phyloP scores from a whole-genome alignment of 805 yeast genomes.

The Saccharomycopsis malanga region DNA sequence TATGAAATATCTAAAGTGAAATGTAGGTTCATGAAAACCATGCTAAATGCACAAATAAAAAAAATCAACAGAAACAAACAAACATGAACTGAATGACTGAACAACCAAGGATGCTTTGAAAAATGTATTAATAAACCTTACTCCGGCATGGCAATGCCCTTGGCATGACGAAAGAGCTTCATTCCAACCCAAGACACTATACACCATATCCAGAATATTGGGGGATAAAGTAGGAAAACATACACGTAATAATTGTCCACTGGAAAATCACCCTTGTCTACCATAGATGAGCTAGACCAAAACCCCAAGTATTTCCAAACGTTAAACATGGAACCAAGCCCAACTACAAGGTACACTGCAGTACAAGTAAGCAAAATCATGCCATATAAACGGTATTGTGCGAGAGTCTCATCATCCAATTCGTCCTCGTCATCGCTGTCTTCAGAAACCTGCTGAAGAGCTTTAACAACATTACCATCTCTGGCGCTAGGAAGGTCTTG shows the following conservation, averaged over 20 bases:
- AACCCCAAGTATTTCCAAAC: constrained; percentile 6
- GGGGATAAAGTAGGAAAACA: constrained; percentile 27
- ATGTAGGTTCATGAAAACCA: too few species aligned
- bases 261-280: constrained; percentile 29
- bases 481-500: background rate
- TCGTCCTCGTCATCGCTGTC: background rate
- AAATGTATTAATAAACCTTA: too few species aligned
- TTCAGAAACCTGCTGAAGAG: background rate
- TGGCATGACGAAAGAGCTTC: constrained; percentile 70
- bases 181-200: constrained; percentile 68
- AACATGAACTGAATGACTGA: too few species aligned
- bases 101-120: too few species aligned
- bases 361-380: constrained; percentile 6
- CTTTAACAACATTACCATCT: background rate
- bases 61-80: too few species aligned
- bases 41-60: too few species aligned
- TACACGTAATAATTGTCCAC: constrained; percentile 32
- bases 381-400: constrained; percentile 9
- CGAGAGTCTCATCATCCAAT: background rate
- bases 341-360: constrained; percentile 6
- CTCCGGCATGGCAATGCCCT: constrained; percentile 39
- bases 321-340: constrained; percentile 16
- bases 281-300: background rate
- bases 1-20: too few species aligned
- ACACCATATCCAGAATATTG: constrained; percentile 57